Evolutionary conservation across 116 monocot species (phyloP).

Genomic region (Dioscorea cayenensis): DNA sequence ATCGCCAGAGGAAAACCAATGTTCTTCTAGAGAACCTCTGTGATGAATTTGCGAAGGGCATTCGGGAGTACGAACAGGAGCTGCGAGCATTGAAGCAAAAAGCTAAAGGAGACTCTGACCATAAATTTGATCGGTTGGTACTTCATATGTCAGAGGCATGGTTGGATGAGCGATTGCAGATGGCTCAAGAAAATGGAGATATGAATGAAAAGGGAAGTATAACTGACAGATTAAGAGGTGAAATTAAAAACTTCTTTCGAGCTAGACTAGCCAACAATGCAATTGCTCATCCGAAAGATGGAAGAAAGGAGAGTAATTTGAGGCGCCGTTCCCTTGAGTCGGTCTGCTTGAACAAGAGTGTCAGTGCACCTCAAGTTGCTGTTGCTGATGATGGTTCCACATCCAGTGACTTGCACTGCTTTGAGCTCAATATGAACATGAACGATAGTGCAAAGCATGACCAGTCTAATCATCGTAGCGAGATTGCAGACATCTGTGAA

Average conservation of each 20-base stretch:
- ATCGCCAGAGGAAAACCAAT: conserved; percentile 49
- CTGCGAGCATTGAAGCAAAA: conserved; percentile 47
- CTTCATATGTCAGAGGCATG: conserved; percentile 78
- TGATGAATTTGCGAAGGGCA: conserved; percentile 79
- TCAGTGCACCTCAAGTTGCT: conserved; percentile 61
- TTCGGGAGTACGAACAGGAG: conserved; percentile 68
- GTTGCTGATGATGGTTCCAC: conserved; percentile 72
- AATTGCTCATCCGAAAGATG: conserved; percentile 6
- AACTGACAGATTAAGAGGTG: conserved; percentile 43
- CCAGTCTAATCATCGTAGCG: background rate
- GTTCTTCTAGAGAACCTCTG: conserved; percentile 68
- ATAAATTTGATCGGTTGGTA: conserved; percentile 40
- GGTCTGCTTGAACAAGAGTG: conserved; percentile 55
- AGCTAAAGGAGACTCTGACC: conserved; percentile 18
- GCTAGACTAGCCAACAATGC: conserved; percentile 20
- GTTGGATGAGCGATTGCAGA: conserved; percentile 72
- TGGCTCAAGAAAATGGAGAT: conserved; percentile 49
- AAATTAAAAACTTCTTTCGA: conserved; percentile 57
- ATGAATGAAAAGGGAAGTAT: conserved; percentile 25
- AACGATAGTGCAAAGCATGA: conserved; percentile 3
- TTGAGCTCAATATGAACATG: conserved; percentile 63
- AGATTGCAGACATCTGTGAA: conserved; percentile 13
- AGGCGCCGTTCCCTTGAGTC: conserved; percentile 81
- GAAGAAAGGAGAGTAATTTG: conserved; percentile 16
- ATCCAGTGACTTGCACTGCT: conserved; percentile 74